A percentile compares a stretch with the other conserved stretches of the same genome.
Conservation (phyloP, 2,329 filamentous ascomycete species). For the Trichophyton equinum region DNA sequence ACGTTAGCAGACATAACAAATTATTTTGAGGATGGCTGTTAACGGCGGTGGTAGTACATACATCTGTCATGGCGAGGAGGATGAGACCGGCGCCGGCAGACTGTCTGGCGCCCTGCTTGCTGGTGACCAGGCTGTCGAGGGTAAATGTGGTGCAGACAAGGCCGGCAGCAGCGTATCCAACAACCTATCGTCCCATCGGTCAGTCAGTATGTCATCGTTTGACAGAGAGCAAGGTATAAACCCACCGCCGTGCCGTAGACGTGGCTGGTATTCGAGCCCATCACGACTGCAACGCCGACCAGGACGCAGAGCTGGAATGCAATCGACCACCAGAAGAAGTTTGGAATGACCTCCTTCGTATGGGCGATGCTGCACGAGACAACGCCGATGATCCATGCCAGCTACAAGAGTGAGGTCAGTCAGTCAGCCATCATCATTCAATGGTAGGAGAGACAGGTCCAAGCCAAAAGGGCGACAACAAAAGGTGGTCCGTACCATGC, state of each 20-base stretch:
- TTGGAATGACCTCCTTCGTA: conserved; percentile 51
- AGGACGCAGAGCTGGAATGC: conserved; percentile 79
- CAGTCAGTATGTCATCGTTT: background rate
- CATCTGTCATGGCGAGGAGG: conserved; percentile 79
- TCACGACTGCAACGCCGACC: conserved; percentile 63
- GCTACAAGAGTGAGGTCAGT: conserved; percentile 39
- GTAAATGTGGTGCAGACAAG: conserved; percentile 76
- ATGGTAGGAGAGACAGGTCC: background rate
- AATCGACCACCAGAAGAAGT: conserved; percentile 85
- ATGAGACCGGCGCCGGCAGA: conserved; percentile 89
- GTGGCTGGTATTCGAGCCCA: conserved; percentile 70
- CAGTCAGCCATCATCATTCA: background rate
- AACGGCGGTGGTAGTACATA: conserved; percentile 38
- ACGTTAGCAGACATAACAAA: background rate
- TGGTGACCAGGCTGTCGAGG: conserved; percentile 77
- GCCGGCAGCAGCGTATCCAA: conserved; percentile 72
- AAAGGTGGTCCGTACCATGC: conserved; percentile 47
- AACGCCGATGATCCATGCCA: conserved; percentile 91
- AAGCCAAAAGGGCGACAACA: background rate
- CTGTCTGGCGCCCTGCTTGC: conserved; percentile 56
- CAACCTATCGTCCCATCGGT: conserved; percentile 44
- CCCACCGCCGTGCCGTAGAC: conserved; percentile 79
- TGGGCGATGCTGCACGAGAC: conserved; percentile 68
- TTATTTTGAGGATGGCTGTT: too few species aligned
- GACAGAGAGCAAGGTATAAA: conserved; percentile 10